Evolutionary conservation across 495 filamentous ascomycete genomes (phyloP).

Genomic region (Rhizodiscina lignyota): DNA sequence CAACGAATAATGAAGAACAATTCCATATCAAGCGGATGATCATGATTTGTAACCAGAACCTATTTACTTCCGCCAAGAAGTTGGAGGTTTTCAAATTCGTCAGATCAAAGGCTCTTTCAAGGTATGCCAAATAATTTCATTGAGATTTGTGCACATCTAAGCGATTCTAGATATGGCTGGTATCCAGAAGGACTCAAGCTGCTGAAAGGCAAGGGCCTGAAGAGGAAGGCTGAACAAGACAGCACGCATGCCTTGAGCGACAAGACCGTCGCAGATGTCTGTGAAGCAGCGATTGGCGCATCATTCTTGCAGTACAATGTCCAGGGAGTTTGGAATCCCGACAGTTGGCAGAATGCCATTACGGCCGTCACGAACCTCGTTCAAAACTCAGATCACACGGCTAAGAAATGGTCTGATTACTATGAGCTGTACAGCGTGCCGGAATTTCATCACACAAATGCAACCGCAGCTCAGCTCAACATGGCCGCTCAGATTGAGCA

Average conservation of each 20-base stretch:
- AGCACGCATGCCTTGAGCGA: constrained; percentile 51
- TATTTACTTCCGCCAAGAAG: constrained; percentile 58
- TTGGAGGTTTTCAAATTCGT: constrained; percentile 60
- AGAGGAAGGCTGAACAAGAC: constrained; percentile 32
- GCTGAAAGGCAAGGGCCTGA: constrained; percentile 40
- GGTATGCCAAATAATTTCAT: constrained; percentile 23
- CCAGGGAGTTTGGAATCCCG: constrained; percentile 17
- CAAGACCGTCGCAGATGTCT: constrained; percentile 94
- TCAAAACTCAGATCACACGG: constrained; percentile 44
- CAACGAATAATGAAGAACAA: constrained; percentile 67
- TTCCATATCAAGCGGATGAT: constrained; percentile 85
- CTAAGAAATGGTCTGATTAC: constrained; percentile 56
- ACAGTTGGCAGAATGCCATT: constrained; percentile 64
- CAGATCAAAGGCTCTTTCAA: constrained; percentile 65
- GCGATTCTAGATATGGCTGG: constrained; percentile 37
- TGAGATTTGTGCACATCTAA: constrained; percentile 1
- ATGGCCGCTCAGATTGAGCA: constrained; percentile 46
- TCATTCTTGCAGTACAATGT: constrained; percentile 48
- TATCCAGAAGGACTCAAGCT: constrained; percentile 63
- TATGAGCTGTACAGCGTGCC: constrained; percentile 53
- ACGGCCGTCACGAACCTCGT: constrained; percentile 69
- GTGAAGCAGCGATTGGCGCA: constrained; percentile 86
- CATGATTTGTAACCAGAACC: constrained; percentile 80
- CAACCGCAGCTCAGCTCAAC: constrained; percentile 47
- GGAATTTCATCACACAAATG: constrained; percentile 42